Base-by-base conservation (phyloP, 345 rosid species). In the Gynandropsis gynandra region DNA sequence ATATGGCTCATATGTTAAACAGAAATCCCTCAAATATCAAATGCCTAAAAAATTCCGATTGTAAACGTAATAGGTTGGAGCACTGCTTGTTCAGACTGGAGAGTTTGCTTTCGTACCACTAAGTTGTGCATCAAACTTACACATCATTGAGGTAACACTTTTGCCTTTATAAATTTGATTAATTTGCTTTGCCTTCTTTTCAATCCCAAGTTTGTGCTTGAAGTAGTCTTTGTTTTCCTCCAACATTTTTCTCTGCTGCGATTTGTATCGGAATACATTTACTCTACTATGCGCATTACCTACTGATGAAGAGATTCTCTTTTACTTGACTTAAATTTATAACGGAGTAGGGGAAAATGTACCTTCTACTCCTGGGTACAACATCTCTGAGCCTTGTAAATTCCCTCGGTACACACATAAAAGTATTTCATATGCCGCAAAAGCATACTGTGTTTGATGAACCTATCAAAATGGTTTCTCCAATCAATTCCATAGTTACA, bases 301-400 rank as follows among this genome's bases (percentile, higher is more conserved):
- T 52, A 9, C 16, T 19, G 44, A 2, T 19, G 8, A 10, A 7
- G 14, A 15, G 31, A 34, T 7, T 52, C 9, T 58, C 16, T 16
- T 47, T 35, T 11, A n/a, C 24, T 51, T 24, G 18, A 15, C 17
- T 59, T 40, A 40, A 17, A 17, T 19, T 21, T 31, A 54, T 46
- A 49, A 41, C 11, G 13, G 41, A 76, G 68, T 69, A 92, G 98
- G 95, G 95, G 64, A 93, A 93, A 79, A 88, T 93, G 95, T 92
- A 93, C 67, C 90, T 93, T 51, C 97, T 93, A 67, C 97, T 93
- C 53, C 81, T 93, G 52, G 97, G 99, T 60, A 92, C 96, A 45
- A 92, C 96, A 50, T 96, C 98, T 57, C 74, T 87, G 46, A 92
- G 98, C 74, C 80, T 92, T 65, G 98, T 92, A 65, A 54, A 74